Evolutionary conservation across 768 basidiomycete species (phyloP), one percentile per base, ranked within the genome.

Genomic region (Agrocybe pediades): DNA sequence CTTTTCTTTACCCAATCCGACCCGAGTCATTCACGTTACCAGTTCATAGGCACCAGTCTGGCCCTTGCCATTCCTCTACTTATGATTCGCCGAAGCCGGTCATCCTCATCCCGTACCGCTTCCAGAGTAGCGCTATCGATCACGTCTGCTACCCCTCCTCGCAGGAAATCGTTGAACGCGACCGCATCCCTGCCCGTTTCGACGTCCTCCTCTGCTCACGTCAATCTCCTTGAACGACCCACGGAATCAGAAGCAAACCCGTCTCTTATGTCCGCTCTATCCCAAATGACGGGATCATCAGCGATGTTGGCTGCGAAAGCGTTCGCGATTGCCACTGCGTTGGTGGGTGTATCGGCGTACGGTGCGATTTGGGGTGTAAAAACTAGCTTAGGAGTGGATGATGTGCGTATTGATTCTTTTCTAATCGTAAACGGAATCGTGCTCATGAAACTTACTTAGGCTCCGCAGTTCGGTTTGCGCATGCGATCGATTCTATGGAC

Each of bases 301-400:
- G 79, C 79, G 0, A 51, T 87, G 2, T 77, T 84, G 57, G 78
- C 81, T 1, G 70, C 80, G 4, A 87, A 86, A 58, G 88, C 88
- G 0, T 83, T 91, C 36, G 72, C 77, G 2, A 76, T 88, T 39
- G 86, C 88, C 3, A 90, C 88, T 0, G 62, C 78, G 9, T 61
- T 87, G 27, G 87, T 89, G 21, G 60, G 76, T 0, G 66, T 75
- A 2, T 72, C 79, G 21, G 86, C 80, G 0, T 65, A 73, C 5
- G 70, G 65, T 0, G 65, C 80, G 4, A 68, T 82, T 2, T 76
- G 72, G 60, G 77, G 78, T 1, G 74, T 88, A 24, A 80, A 83
- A 66, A 65, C 69, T 11, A 71, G 72, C 41, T 65, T 88, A 48
- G 83, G 81, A 26, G 80, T 87, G 1, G 63, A 76, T 58, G 73